Percentiles rank a stretch among this genome's conserved stretches.
Evolutionary conservation across 2,329 filamentous ascomycete species (phyloP).

Genomic region (Aspergillus piperis): DNA sequence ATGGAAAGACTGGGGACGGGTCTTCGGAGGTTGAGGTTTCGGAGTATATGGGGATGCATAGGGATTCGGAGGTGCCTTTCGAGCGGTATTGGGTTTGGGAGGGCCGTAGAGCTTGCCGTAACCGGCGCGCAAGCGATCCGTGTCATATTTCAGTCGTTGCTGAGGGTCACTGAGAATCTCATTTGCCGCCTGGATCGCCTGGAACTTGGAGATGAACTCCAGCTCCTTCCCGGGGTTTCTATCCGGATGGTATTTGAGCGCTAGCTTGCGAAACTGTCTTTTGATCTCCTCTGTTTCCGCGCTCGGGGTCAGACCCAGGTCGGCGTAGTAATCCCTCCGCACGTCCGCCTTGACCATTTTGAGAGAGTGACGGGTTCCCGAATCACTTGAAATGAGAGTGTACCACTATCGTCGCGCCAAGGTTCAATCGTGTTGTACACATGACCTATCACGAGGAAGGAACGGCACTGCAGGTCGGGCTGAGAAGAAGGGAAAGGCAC

Average conservation of each 20-base stretch:
- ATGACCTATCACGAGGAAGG: constrained; percentile 20
- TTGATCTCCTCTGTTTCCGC: constrained; percentile 76
- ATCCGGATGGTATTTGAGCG: constrained; percentile 84
- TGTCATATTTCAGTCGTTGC: constrained; percentile 63
- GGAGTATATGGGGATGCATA: constrained; percentile 27
- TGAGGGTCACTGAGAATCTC: constrained; percentile 68
- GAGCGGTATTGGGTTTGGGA: constrained; percentile 29
- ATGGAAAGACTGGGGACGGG: constrained; percentile 25
- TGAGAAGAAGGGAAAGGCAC: background rate
- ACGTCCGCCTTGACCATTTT: constrained; percentile 70
- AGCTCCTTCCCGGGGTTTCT: constrained; percentile 80
- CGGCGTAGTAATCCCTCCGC: constrained; percentile 78
- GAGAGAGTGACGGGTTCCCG: constrained; percentile 20
- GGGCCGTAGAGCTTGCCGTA: constrained; percentile 39
- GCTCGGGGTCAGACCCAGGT: constrained; percentile 69
- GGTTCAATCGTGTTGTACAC: constrained; percentile 19
- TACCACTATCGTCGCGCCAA: constrained; percentile 16
- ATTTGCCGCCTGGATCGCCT: constrained; percentile 81
- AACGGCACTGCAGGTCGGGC: background rate
- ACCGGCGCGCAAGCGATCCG: constrained; percentile 57
- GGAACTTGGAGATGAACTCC: constrained; percentile 79
- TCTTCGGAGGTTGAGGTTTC: constrained; percentile 27
- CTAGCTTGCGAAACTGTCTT: constrained; percentile 85
- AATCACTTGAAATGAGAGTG: constrained; percentile 11
- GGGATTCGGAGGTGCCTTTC: constrained; percentile 30